Percentiles rank a stretch among this genome's conserved stretches.
Conservation (phyloP, 2,329 filamentous ascomycete genomes). For the Fusarium sulawesiense region DNA sequence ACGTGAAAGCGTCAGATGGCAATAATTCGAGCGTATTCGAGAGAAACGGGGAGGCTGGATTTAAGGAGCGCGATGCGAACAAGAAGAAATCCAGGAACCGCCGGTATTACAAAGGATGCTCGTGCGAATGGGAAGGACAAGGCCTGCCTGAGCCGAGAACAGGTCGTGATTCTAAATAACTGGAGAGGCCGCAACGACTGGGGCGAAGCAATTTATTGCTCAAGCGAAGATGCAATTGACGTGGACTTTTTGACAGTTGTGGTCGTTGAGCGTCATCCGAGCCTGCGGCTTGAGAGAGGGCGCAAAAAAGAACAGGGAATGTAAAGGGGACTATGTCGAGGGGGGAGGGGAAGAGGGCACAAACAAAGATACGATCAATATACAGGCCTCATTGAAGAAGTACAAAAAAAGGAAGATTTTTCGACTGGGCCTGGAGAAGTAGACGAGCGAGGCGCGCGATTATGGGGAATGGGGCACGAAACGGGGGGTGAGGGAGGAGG, state of each 20-base stretch:
- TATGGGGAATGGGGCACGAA: constrained; percentile 40
- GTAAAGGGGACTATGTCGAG: constrained; percentile 33
- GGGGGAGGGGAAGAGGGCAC: constrained; percentile 34
- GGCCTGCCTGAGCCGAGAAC: constrained; percentile 36
- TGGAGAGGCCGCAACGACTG: constrained; percentile 30
- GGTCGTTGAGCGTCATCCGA: constrained; percentile 47
- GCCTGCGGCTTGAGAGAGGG: constrained; percentile 42
- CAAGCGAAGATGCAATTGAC: constrained; percentile 41
- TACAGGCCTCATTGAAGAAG: constrained; percentile 52
- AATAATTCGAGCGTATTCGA: constrained; percentile 39
- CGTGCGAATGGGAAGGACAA: constrained; percentile 42
- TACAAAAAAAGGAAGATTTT: constrained; percentile 40
- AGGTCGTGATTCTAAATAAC: constrained; percentile 34
- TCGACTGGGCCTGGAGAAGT: constrained; percentile 46
- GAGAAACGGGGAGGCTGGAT: constrained; percentile 39
- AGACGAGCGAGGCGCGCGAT: constrained; percentile 42
- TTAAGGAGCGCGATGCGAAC: constrained; percentile 47
- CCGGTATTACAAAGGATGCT: constrained; percentile 52
- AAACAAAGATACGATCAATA: constrained; percentile 52
- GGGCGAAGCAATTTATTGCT: constrained; percentile 41
- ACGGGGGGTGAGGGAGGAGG: constrained; percentile 40
- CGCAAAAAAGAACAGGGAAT: constrained; percentile 41
- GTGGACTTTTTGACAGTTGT: constrained; percentile 36
- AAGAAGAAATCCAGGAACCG: constrained; percentile 47
- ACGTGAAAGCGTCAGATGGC: constrained; percentile 31